Percentiles rank a stretch among this genome's conserved stretches.
These are phyloP conservation scores for Calonectria naviculata DNA, from an alignment of 2,329 filamentous ascomycete genomes.

Conservation along the genomic window DNA sequence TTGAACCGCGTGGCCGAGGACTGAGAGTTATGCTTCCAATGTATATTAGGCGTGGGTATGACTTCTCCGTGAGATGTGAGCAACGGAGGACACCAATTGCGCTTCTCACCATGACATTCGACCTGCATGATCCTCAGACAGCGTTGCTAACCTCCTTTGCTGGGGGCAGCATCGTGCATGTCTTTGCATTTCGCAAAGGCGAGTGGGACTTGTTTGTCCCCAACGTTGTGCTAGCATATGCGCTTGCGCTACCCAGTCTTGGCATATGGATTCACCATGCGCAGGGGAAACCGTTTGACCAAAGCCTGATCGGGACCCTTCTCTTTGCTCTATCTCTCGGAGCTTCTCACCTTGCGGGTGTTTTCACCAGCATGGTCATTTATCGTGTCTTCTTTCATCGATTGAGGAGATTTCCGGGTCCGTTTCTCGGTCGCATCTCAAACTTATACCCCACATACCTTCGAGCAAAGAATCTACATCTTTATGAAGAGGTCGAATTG, in stretches of 20 bases:
- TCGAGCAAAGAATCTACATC: constrained; percentile 32
- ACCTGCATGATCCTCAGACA: neutral
- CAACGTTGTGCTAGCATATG: neutral
- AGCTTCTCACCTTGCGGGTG: neutral
- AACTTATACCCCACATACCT: constrained; percentile 38
- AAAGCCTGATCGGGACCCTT: neutral
- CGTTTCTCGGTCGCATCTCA: constrained; percentile 39
- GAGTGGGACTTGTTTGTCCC: neutral
- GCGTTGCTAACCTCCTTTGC: neutral
- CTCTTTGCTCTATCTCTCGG: neutral
- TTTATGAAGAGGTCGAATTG: constrained; percentile 39
- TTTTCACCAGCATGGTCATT: constrained; percentile 15
- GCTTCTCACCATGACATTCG: neutral
- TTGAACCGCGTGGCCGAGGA: neutral
- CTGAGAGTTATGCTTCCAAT: neutral
- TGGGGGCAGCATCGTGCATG: neutral
- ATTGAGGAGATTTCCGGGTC: constrained; percentile 41
- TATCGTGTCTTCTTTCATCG: constrained; percentile 35
- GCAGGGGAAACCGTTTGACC: neutral
- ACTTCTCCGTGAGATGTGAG: neutral
- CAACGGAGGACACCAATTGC: neutral
- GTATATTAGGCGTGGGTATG: neutral
- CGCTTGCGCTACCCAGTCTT: neutral
- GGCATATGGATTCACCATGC: neutral
- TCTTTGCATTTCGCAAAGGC: neutral